phyloP scores from a whole-genome alignment of 2,329 filamentous ascomycete genomes.

The Exophiala sp. region DNA sequence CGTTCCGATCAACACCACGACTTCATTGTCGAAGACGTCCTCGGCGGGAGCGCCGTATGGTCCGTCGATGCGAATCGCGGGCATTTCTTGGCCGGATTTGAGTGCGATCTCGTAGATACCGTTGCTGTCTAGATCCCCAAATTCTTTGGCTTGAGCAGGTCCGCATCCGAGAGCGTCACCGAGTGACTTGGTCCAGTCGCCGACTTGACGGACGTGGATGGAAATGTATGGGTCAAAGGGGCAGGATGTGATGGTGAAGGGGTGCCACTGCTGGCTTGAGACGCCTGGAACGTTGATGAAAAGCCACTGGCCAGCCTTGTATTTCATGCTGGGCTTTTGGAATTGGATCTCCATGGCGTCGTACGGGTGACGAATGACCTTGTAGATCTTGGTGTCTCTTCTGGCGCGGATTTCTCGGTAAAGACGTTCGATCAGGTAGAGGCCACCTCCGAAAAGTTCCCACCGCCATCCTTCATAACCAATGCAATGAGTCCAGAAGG shows the following conservation, averaged over 20 bases:
- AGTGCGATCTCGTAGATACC: slow-evolving; percentile 98
- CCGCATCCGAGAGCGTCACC: slow-evolving; percentile 94
- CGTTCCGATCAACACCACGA: slow-evolving; percentile 73
- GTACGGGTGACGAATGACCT: slow-evolving; percentile 93
- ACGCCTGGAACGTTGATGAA: slow-evolving; percentile 91
- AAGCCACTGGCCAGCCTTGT: slow-evolving; percentile 98
- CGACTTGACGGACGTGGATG: slow-evolving; percentile 91
- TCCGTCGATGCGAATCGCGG: slow-evolving; percentile 81
- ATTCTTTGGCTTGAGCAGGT: slow-evolving; percentile 78
- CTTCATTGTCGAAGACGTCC: slow-evolving; percentile 92
- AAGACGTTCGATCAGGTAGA: slow-evolving; percentile 84
- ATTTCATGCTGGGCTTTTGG: slow-evolving; percentile 90
- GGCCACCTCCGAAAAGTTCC: slow-evolving; percentile 80
- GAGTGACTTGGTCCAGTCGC: slow-evolving; percentile 92
- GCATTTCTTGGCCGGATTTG: slow-evolving; percentile 90
- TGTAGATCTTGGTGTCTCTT: slow-evolving; percentile 82
- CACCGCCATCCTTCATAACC: slow-evolving; percentile 97
- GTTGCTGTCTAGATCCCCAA: slow-evolving; percentile 84
- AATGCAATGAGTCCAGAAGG: slow-evolving; percentile 89
- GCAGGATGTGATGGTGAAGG: slow-evolving; percentile 98
- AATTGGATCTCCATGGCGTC: slow-evolving; percentile 98
- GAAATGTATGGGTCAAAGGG: slow-evolving; percentile 94
- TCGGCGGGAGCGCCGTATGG: slow-evolving; percentile 96
- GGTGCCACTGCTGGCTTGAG: slow-evolving; percentile 91
- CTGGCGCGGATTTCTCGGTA: slow-evolving; percentile 86